Conservation (phyloP, 2,329 filamentous ascomycete species). For the Pyrenophora graminea region DNA sequence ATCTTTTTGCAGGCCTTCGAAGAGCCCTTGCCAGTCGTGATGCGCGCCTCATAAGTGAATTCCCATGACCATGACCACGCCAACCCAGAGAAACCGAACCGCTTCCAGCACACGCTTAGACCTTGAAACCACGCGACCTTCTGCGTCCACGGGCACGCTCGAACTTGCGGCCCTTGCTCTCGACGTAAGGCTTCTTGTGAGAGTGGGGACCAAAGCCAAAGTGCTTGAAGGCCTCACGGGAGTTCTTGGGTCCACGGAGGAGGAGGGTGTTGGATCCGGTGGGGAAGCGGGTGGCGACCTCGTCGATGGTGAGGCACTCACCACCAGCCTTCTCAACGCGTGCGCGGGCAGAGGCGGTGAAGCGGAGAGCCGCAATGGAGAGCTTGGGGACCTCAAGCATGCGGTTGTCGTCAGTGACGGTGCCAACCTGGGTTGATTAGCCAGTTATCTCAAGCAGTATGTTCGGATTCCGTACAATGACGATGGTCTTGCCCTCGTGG, state of each 20-base stretch:
- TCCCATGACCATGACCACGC: constrained; percentile 44
- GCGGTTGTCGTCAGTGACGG: constrained; percentile 97
- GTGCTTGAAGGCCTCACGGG: constrained; percentile 97
- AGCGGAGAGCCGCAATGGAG: constrained; percentile 89
- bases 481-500: constrained; percentile 80
- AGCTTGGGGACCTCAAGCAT: constrained; percentile 82
- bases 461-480: constrained; percentile 59
- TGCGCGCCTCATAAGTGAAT: constrained; percentile 43
- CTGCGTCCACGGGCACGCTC: constrained; percentile 98
- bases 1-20: constrained; percentile 44
- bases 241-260: constrained; percentile 97
- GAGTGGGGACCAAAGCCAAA: constrained; percentile 98
- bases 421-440: constrained; percentile 63
- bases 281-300: constrained; percentile 92
- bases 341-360: constrained; percentile 93
- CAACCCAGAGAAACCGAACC: constrained; percentile 45
- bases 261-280: constrained; percentile 97
- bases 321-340: constrained; percentile 92
- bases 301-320: constrained; percentile 93
- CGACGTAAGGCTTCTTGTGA: constrained; percentile 97
- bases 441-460: not conserved
- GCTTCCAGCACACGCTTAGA: constrained; percentile 64
- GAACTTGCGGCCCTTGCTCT: constrained; percentile 99
- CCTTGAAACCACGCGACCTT: constrained; percentile 99
- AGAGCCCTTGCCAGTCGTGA: constrained; percentile 43